These are phyloP conservation scores for Naganishia kalamii DNA, from an alignment of 768 basidiomycete species.

Conservation along the genomic window DNA sequence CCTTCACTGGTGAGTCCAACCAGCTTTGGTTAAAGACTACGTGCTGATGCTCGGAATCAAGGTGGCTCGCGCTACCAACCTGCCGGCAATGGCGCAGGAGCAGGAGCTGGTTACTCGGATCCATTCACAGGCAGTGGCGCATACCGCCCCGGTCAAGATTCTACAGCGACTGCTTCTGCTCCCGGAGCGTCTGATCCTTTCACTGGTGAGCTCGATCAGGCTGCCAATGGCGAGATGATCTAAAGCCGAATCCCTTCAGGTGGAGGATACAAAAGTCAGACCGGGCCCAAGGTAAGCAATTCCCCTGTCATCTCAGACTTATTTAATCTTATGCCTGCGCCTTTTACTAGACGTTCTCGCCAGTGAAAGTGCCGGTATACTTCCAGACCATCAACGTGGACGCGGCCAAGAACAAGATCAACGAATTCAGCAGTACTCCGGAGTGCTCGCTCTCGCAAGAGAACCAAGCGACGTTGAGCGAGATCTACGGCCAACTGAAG, in stretches of 20 bases:
- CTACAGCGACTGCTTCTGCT: background rate
- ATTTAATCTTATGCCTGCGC: background rate
- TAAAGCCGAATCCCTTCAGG: background rate
- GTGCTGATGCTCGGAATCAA: background rate
- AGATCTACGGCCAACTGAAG: constrained; percentile 12
- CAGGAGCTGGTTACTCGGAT: constrained; percentile 54
- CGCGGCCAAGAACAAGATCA: constrained; percentile 58
- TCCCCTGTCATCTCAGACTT: background rate
- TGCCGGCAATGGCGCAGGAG: constrained; percentile 43
- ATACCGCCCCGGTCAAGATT: constrained; percentile 32
- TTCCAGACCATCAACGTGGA: constrained; percentile 74
- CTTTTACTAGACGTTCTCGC: constrained; percentile 11
- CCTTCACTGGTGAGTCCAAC: constrained; percentile 33
- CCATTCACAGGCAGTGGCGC: constrained; percentile 52
- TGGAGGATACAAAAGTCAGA: background rate
- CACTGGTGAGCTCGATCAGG: background rate
- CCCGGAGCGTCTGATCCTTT: constrained; percentile 48
- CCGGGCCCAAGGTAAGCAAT: constrained; percentile 1
- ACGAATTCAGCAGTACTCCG: constrained; percentile 66
- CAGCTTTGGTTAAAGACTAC: background rate
- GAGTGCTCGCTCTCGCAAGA: constrained; percentile 44
- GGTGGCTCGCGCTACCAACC: constrained; percentile 14
- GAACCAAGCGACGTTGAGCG: constrained; percentile 5
- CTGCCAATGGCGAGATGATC: background rate
- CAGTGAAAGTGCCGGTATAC: constrained; percentile 54